Evolutionary conservation across 139 green algal species (phyloP).

Genomic region (Closterium sp.): DNA sequence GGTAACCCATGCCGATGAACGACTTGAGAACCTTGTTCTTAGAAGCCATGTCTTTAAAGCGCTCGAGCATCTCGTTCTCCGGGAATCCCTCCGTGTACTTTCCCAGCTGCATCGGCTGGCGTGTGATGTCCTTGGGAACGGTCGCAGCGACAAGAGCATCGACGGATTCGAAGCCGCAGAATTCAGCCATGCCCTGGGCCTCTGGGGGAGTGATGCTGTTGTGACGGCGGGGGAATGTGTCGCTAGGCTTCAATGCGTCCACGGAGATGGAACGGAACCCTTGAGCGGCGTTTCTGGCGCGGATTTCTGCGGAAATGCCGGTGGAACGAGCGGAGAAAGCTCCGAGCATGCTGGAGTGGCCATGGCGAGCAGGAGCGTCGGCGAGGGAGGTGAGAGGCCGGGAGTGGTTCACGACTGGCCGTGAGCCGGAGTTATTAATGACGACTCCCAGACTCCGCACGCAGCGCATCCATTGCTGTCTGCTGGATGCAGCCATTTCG

Average conservation of each 20-base stretch:
- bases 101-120: conserved; percentile 79
- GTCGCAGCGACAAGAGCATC: conserved; percentile 91
- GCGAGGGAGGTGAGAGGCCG: neutral
- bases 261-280: conserved; percentile 62
- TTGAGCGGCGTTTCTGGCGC: neutral
- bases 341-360: neutral
- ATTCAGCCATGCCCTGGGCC: conserved; percentile 77
- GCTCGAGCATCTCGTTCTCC: conserved; percentile 81
- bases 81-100: conserved; percentile 80
- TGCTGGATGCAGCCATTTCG: neutral
- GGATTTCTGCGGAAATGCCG: neutral
- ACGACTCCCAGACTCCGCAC: neutral
- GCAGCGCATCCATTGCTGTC: neutral
- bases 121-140: conserved; percentile 85
- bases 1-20: conserved; percentile 98
- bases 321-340: neutral
- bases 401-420: neutral
- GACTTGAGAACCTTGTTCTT: conserved; percentile 97
- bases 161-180: conserved; percentile 78
- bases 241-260: conserved; percentile 69
- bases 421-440: neutral
- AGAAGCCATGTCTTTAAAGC: conserved; percentile 81
- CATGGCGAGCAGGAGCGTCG: neutral
- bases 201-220: conserved; percentile 83
- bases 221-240: conserved; percentile 94